Percentiles rank a stretch among this genome's conserved stretches.
phyloP scores from a whole-genome alignment of 176 grass and related monocot species.

The Carex parvula region DNA sequence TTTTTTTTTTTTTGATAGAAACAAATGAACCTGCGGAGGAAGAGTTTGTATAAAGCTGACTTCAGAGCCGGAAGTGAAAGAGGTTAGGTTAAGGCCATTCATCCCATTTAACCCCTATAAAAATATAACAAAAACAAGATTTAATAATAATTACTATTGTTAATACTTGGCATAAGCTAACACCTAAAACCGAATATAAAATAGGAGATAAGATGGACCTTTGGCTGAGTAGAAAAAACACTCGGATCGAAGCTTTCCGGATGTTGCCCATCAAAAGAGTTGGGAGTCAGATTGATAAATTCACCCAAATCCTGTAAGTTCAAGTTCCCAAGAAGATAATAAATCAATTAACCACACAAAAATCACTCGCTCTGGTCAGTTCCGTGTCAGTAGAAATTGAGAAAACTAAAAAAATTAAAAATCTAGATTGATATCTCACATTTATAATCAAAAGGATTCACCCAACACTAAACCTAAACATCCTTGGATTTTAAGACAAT shows the following conservation, averaged over 20 bases:
- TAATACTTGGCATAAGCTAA: constrained; percentile 20
- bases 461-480: neutral
- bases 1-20: constrained; percentile 3
- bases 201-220: neutral
- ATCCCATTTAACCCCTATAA: constrained; percentile 51
- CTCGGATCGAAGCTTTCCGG: constrained; percentile 1
- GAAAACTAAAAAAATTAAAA: neutral
- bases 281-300: neutral
- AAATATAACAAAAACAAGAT: constrained; percentile 4
- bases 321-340: neutral
- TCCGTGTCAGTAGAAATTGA: no score
- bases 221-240: neutral
- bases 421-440: neutral
- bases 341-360: neutral
- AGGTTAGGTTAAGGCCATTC: constrained; percentile 34
- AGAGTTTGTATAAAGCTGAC: constrained; percentile 33
- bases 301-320: constrained; percentile 22
- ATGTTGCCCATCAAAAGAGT: constrained; percentile 4
- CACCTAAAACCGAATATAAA: neutral
- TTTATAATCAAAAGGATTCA: neutral
- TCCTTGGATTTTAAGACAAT: neutral
- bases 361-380: no score
- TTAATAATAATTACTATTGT: constrained; percentile 36
- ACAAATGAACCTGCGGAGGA: constrained; percentile 25
- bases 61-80: constrained; percentile 32